Evolutionary conservation across 192 early-diverging fungal genomes (phyloP).

Genomic region (Backusella australiensis): DNA sequence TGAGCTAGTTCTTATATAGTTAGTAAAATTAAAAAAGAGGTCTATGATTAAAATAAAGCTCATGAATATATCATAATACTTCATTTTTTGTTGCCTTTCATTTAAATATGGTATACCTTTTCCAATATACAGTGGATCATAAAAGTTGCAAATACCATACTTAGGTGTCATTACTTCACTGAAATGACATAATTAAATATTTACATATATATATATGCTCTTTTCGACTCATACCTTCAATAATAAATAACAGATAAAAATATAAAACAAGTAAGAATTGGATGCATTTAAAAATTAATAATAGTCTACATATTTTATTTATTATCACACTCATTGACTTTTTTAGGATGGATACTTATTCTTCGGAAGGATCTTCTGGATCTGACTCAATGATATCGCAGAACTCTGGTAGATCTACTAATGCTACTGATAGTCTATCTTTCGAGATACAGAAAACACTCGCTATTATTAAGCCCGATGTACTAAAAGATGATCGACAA

Average conservation of each 20-base stretch:
- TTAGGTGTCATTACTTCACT: neutral
- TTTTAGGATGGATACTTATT: neutral
- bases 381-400: neutral
- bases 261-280: too few relatives aligned
- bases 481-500: neutral
- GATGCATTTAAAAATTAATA: too few relatives aligned
- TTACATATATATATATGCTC: neutral
- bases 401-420: neutral
- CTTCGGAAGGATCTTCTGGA: neutral
- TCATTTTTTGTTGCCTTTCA: neutral
- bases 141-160: neutral
- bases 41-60: neutral
- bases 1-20: neutral
- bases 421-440: neutral
- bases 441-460: neutral
- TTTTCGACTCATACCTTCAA: neutral
- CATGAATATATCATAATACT: neutral
- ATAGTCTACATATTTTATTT: neutral
- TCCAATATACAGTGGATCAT: neutral
- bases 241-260: neutral
- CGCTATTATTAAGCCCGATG: neutral
- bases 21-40: neutral
- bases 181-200: neutral
- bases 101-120: neutral
- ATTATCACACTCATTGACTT: neutral